Base-by-base conservation (phyloP, 2,329 filamentous ascomycete genomes). In the Fusarium sp. region DNA sequence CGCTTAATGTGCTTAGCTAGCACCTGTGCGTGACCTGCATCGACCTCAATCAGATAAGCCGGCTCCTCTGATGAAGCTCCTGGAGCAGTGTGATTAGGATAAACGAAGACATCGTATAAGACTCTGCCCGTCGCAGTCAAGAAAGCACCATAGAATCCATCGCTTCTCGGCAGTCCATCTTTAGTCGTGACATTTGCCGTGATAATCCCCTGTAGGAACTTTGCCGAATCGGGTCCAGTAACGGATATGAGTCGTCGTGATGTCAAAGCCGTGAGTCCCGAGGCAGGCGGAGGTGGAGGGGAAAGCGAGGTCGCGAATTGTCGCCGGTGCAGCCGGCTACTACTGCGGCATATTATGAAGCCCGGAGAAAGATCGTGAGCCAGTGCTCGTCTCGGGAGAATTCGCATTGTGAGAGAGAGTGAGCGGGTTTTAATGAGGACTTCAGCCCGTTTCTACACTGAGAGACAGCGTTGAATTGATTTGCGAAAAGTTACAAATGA, bases 21-120 rank as follows among this genome's bases (percentile, higher is more conserved):
- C 5, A 77, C 80, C 3, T 85, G 80, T 0, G 88, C 87, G 74
- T 94, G 87, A 6, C 81, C 81, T 7, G 87, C 88, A 79, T 97
- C 94, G 13, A 94, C 91, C 76, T 99, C 96, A 62, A 99, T 85
- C 61, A 97, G 80, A 83, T 92, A 83, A 15, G 75, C 77, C 16
- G 77, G 74, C 20, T 73, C 74, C n/a, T 72, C 72, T 6, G 53
- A 65, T 30, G 72, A 62, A 16, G 70, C 55, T 13, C 72, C 74
- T 8, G 70, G 70, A 46, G 62, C 74, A 54, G 69, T 72, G 45
- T 80, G 75, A 67, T 87, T 81, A 0, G 89, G 91, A 83, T 97
- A 97, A 47, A 99, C 84, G 79, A 98, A 97, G 53, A 94, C 91
- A 80, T 99, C 96, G 81, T 95, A 88, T 42, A 97, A 83, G 11